Evolutionary conservation across 2,329 filamentous ascomycete species (phyloP), one percentile per base, ranked within the genome.

Genomic region (Ophiosphaerella herpotricha): DNA sequence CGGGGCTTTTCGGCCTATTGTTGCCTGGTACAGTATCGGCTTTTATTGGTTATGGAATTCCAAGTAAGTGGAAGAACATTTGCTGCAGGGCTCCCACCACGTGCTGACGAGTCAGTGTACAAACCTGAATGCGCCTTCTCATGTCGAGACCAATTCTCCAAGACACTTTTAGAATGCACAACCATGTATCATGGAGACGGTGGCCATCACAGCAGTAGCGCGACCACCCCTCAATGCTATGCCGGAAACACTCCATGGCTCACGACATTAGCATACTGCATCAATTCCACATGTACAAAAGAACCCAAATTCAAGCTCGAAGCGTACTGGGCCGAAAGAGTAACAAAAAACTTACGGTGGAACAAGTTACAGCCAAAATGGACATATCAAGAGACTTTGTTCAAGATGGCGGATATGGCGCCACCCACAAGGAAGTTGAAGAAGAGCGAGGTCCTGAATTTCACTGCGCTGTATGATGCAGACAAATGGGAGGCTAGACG

Each of bases 211-310:
- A 5, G 26, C 11, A 29, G 26, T 11, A 29, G 26, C 26, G 6
- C 26, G 7, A 29, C 6, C 26, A 29, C 26, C 4, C 26, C 26
- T 29, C 7, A 60, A 34, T 70, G 68, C 42, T 55, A 56, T 7
- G 66, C 66, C 2, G 46, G 40, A 18, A 55, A 70, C 35, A 60
- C 53, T 5, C 37, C 60, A 3, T 72, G 53, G 43, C 57, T 72
- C 11, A 65, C 61, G 1, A 67, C 66, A 6, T 49, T 70, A 0
- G 67, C 66, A 8, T 66, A 61, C 38, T 72, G 68, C 44, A 64
- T 71, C 39, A 61, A 64, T 23, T 35, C 54, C 1, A 63, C 46
- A 18, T 71, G 67, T 39, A 48, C 34, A 14, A 42, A 59, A 29
- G 31, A 54, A 29, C 42, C 43, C 7, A 48, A 45, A 21, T 65